These are phyloP conservation scores for Ophiostoma angusticollis DNA, from an alignment of 2,329 filamentous ascomycete genomes.

Conservation along the genomic window DNA sequence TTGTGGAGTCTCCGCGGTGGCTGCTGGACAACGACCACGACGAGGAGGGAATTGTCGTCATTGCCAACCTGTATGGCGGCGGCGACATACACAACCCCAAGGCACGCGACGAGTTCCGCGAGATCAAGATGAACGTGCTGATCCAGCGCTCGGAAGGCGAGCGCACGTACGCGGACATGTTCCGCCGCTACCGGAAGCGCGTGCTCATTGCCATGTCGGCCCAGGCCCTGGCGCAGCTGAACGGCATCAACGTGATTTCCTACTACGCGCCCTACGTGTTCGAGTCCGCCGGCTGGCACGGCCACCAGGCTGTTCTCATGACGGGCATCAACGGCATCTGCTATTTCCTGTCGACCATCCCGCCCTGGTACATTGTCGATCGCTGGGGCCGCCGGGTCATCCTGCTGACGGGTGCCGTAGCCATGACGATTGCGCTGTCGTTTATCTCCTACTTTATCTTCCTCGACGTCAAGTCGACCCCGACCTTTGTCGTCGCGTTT, in stretches of 20 bases:
- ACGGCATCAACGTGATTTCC: conserved; percentile 98
- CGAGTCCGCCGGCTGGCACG: conserved; percentile 90
- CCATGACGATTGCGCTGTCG: conserved; percentile 80
- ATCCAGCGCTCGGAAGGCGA: conserved; percentile 91
- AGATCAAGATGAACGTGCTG: conserved; percentile 97
- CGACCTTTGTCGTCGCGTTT: conserved; percentile 75
- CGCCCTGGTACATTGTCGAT: conserved; percentile 95
- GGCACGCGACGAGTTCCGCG: conserved; percentile 88
- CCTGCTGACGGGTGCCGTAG: conserved; percentile 74
- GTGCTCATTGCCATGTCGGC: conserved; percentile 99
- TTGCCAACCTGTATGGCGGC: conserved; percentile 91
- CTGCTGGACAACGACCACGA: conserved; percentile 95
- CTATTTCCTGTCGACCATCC: conserved; percentile 83
- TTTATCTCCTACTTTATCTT: conserved; percentile 92
- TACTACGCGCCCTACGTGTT: conserved; percentile 97
- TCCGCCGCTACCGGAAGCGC: conserved; percentile 76
- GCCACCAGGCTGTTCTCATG: conserved; percentile 87
- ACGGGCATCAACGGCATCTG: conserved; percentile 85
- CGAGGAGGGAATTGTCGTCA: conserved; percentile 95
- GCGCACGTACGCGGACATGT: conserved; percentile 86
- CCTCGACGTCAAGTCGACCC: conserved; percentile 67
- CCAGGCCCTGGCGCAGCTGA: conserved; percentile 87
- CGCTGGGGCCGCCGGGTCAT: conserved; percentile 81
- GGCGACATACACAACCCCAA: conserved; percentile 90
- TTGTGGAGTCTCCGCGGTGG: conserved; percentile 96